Evolutionary conservation across 73 alveolate species (phyloP).

Genomic region (Paramecium octaurelia): DNA sequence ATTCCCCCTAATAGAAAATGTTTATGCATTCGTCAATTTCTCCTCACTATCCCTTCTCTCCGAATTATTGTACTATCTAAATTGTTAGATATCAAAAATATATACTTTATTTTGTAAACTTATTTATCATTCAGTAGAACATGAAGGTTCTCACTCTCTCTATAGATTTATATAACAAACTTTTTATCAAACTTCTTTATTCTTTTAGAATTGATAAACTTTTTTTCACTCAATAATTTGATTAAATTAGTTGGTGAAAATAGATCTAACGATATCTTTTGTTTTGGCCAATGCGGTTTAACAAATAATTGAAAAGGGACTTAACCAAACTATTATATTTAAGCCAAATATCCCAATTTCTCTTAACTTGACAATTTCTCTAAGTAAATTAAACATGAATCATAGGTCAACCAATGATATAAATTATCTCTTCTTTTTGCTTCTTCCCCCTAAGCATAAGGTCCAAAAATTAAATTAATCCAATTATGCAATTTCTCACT

Average conservation of each 20-base stretch:
- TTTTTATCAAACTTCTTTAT: constrained; percentile 5
- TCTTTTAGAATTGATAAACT: not conserved
- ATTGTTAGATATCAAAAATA: no score
- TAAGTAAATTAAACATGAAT: constrained; percentile 76
- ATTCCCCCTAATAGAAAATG: not conserved
- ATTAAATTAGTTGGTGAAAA: not conserved
- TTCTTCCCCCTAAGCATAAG: constrained; percentile 76
- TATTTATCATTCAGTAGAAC: not conserved
- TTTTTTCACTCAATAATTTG: not conserved
- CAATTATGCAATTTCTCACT: constrained; percentile 76
- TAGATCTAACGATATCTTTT: not conserved
- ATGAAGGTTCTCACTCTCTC: not conserved
- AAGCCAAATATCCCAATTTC: constrained; percentile 5
- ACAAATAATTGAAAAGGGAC: constrained; percentile 40
- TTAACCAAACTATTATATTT: constrained; percentile 49
- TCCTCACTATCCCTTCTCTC: constrained; percentile 16
- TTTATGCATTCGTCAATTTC: not conserved
- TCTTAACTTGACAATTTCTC: constrained; percentile 62
- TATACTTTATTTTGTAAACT: not conserved
- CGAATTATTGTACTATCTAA: not conserved
- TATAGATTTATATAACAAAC: not conserved
- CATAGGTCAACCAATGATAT: constrained; percentile 72
- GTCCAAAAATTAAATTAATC: constrained; percentile 86
- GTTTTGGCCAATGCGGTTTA: constrained; percentile 42
- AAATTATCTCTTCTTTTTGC: constrained; percentile 73